phyloP scores from a whole-genome alignment of 768 basidiomycete species.

The Jaapia argillacea region DNA sequence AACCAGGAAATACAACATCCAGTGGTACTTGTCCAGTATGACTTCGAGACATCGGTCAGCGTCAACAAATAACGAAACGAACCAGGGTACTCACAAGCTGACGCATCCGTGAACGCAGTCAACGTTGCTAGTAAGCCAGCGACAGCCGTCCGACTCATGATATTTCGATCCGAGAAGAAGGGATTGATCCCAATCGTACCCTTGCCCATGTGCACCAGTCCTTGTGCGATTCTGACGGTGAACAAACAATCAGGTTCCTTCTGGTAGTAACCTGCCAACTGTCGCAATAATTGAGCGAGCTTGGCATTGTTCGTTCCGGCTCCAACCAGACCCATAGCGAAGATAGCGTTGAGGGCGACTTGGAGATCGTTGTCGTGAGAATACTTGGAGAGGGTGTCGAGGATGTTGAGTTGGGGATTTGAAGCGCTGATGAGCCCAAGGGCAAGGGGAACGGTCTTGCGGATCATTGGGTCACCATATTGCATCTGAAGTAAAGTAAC shows the following conservation, averaged over 20 bases:
- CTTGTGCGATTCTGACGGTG: slow-evolving; percentile 92
- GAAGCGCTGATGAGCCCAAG: slow-evolving; percentile 92
- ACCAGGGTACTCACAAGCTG: slow-evolving; percentile 61
- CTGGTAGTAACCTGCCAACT: slow-evolving; percentile 95
- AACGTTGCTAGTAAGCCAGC: slow-evolving; percentile 84
- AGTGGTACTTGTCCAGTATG: slow-evolving; percentile 90
- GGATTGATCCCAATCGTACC: slow-evolving; percentile 96
- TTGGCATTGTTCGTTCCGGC: slow-evolving; percentile 99
- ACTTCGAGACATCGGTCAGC: slow-evolving; percentile 35
- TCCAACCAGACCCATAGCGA: slow-evolving; percentile 97
- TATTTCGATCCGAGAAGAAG: slow-evolving; percentile 86
- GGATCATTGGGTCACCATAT: slow-evolving; percentile 89
- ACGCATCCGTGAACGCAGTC: slow-evolving; percentile 89
- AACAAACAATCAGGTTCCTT: slow-evolving; percentile 97
- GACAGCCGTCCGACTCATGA: slow-evolving; percentile 83
- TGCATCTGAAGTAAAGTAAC: slow-evolving; percentile 66
- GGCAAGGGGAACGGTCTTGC: slow-evolving; percentile 89
- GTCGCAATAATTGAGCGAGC: slow-evolving; percentile 93
- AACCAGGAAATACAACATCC: slow-evolving; percentile 97
- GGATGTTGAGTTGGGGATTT: slow-evolving; percentile 87
- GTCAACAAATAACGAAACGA: not conserved
- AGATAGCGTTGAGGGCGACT: slow-evolving; percentile 94
- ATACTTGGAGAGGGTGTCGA: slow-evolving; percentile 97
- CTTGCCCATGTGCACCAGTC: slow-evolving; percentile 99
- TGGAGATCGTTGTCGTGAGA: slow-evolving; percentile 97